Base-by-base conservation (phyloP, 768 basidiomycete genomes). In the Suillus bovinus region DNA sequence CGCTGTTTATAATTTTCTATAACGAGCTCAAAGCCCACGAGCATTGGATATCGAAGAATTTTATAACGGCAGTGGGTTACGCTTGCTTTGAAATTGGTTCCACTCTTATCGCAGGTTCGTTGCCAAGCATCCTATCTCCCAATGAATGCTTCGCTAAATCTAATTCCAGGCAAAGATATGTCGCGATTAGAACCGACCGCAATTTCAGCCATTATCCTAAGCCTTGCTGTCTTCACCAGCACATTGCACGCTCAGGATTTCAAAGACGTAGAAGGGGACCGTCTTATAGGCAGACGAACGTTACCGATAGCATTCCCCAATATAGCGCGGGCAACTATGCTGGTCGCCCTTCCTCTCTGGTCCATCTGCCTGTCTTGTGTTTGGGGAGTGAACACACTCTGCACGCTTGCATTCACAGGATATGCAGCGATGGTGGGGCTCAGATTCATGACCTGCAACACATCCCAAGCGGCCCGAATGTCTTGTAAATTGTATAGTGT, bases 261-360 rank as follows among this genome's bases (percentile, higher is more conserved):
- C 39, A 71, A 74, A 27, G 82, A 83, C 59, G 67, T 76, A 9
- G 69, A 71, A 27, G 80, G 82, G 5, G 82, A 82, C 61, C 63
- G 64, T 3, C 57, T 68, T 0, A 67, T 68, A 5, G 78, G 77
- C 8, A 68, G 81, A 46, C 59, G 64, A 8, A 82, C 81, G 0
- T 66, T 83, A 10, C 80, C 80, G 8, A 79, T 82, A 53, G 66
- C 72, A 16, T 70, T 71, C 7, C 82, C 82, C 1, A 54, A 64
- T 4, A 27, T 47, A 5, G 60, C 71, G 2, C 56, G 73, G 39
- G 4, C 66, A 13, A 71, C 66, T n/a, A 46, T 67, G 39, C 36
- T 56, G 22, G 9, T 72, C 31, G 62, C 63, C 9, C 63, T 74
- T 14, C 73, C 69, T 11, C 22, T 70, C 1, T 72, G 69, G 72